Evolutionary conservation across 2,329 filamentous ascomycete species (phyloP), one percentile per base, ranked within the genome.

Genomic region (Hymenoscyphus linearis): DNA sequence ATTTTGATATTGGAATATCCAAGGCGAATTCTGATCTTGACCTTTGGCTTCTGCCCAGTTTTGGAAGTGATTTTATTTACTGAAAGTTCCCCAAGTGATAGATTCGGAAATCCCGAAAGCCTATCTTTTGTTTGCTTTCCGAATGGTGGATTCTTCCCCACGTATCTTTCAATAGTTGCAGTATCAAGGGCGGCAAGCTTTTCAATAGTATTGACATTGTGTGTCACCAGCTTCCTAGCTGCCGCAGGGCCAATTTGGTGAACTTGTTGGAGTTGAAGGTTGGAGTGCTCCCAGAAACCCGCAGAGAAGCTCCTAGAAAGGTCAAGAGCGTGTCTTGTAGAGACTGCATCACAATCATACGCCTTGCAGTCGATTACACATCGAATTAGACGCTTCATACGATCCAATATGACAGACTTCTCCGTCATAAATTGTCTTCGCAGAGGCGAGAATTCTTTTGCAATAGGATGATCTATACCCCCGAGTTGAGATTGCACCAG

Each of bases 141-240:
- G 70, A 89, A 96, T 0, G 93, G 91, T 0, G 92, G 90, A 66
- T 96, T 91, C 59, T 88, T 87, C 65, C 86, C 88, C 54, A 96
- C 74, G 26, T 91, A 76, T 55, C 85, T 82, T 69, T 98, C 93
- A 57, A 99, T 90, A 27, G 85, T 82, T 58, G 86, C 82, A 27
- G 87, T 79, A 37, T 93, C 87, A 14, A 85, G 80, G 6, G 74
- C 75, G 16, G 87, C 84, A 13, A 99, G 77, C n/a, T 84, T 82
- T 50, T 88, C 83, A 5, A 98, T 85, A 4, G 79, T 89, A 31
- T 78, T 84, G 59, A 98, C 83, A 0, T 86, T 85, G n/a, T 85
- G 85, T 44, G 82, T 80, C 2, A 85, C 82, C 52, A 98, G 80
- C 72, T 89, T 95, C 40, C 88, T 83, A 65, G 90, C 85, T n/a